Conservation (phyloP, 2,329 filamentous ascomycete genomes). For the Trichophaea hybrida region DNA sequence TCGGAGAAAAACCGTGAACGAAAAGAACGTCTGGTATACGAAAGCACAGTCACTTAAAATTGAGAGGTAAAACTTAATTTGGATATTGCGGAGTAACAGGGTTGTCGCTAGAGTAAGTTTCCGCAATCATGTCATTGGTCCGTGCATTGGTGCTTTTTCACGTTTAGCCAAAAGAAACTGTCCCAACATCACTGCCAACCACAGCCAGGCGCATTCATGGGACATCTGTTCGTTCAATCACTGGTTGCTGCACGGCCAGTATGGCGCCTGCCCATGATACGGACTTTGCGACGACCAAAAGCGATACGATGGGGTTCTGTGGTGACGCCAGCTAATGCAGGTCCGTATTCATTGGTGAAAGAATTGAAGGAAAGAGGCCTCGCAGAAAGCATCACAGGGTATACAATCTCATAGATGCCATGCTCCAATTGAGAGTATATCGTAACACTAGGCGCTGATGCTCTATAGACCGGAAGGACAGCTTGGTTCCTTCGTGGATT, state of each 20-base stretch:
- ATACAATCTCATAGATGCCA: conserved; percentile 28
- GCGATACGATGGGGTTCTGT: background rate
- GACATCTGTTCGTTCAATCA: background rate
- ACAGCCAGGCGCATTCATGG: background rate
- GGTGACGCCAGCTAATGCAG: background rate
- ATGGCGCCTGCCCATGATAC: background rate
- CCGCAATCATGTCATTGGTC: no score
- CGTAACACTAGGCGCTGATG: conserved; percentile 20
- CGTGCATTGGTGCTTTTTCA: no score
- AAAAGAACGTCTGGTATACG: no score
- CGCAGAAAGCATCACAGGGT: conserved; percentile 63
- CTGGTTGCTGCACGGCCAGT: no score
- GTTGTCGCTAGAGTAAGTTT: no score
- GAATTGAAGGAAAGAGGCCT: conserved; percentile 57
- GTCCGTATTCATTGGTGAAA: background rate
- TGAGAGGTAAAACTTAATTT: no score
- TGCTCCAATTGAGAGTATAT: conserved; percentile 17
- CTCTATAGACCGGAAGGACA: conserved; percentile 33
- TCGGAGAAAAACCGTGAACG: no score
- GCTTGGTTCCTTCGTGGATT: conserved; percentile 49
- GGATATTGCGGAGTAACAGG: no score
- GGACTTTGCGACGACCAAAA: background rate
- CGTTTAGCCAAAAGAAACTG: no score
- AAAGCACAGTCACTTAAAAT: no score
- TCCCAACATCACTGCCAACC: no score